Percentiles rank a stretch among this genome's conserved stretches.
Conservation (phyloP, 306 rosid species). For the Oxytropis ochrocephala region DNA sequence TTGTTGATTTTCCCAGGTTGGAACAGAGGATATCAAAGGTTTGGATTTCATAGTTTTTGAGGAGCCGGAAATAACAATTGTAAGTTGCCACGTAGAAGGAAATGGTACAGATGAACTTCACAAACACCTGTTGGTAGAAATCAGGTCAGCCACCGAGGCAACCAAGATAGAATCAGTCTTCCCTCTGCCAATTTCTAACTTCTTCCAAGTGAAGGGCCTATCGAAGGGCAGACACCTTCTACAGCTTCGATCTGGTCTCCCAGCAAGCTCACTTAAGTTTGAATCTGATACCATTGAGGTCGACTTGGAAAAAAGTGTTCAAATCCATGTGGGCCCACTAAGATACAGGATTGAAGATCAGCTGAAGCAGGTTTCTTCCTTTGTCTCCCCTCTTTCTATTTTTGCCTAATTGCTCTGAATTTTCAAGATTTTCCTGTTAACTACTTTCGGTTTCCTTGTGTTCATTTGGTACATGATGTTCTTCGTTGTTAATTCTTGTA, state of each 20-base stretch:
- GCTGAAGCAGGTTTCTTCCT: slow-evolving; percentile 66
- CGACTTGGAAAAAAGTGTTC: slow-evolving; percentile 66
- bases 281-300: slow-evolving; percentile 80
- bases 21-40: slow-evolving; percentile 65
- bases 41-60: slow-evolving; percentile 91
- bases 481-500: background rate
- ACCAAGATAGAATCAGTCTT: slow-evolving; percentile 59
- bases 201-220: slow-evolving; percentile 86
- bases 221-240: slow-evolving; percentile 82
- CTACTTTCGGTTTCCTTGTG: background rate
- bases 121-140: slow-evolving; percentile 71
- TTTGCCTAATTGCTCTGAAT: background rate
- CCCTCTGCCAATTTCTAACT: slow-evolving; percentile 86
- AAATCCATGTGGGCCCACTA: slow-evolving; percentile 81
- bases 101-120: slow-evolving; percentile 61
- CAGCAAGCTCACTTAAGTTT: slow-evolving; percentile 60
- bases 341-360: slow-evolving; percentile 57
- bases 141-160: slow-evolving; percentile 69
- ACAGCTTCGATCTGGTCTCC: slow-evolving; percentile 66
- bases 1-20: slow-evolving; percentile 56
- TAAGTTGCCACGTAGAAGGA: slow-evolving; percentile 94
- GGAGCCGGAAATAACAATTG: slow-evolving; percentile 84
- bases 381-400: background rate
- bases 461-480: slow-evolving; percentile 9
- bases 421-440: background rate